Evolutionary conservation across 345 rosid genomes (phyloP).

Genomic region (Murraya paniculata): DNA sequence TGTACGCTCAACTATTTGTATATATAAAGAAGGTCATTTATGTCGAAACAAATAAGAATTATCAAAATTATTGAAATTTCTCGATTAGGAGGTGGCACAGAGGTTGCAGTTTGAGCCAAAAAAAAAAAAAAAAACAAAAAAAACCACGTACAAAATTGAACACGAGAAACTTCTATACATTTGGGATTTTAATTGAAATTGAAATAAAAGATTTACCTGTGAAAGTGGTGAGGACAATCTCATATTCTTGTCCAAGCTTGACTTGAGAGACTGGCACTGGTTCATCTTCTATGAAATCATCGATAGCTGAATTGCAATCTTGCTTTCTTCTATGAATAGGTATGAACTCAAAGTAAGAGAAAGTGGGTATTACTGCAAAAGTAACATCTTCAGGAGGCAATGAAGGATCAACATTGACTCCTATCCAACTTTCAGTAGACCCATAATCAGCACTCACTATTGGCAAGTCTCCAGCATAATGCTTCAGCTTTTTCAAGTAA

Average conservation of each 20-base stretch:
- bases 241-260: constrained; percentile 73
- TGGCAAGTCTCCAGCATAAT: constrained; percentile 66
- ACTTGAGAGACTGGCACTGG: constrained; percentile 80
- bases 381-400: constrained; percentile 69
- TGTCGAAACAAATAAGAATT: background rate
- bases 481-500: constrained; percentile 68
- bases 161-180: background rate
- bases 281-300: constrained; percentile 70
- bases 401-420: constrained; percentile 77
- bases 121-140: background rate
- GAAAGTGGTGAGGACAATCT: constrained; percentile 88
- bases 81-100: no score
- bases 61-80: no score
- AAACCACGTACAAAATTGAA: background rate
- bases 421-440: constrained; percentile 96
- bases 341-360: constrained; percentile 87
- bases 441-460: constrained; percentile 90
- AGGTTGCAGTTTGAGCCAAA: background rate
- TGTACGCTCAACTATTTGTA: background rate
- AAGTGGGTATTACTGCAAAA: constrained; percentile 82
- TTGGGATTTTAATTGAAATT: background rate
- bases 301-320: constrained; percentile 26
- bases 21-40: background rate
- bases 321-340: constrained; percentile 59
- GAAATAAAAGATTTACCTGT: constrained; percentile 54